Conservation (phyloP, 2,329 filamentous ascomycete species). For the Dendryphion nanum region DNA sequence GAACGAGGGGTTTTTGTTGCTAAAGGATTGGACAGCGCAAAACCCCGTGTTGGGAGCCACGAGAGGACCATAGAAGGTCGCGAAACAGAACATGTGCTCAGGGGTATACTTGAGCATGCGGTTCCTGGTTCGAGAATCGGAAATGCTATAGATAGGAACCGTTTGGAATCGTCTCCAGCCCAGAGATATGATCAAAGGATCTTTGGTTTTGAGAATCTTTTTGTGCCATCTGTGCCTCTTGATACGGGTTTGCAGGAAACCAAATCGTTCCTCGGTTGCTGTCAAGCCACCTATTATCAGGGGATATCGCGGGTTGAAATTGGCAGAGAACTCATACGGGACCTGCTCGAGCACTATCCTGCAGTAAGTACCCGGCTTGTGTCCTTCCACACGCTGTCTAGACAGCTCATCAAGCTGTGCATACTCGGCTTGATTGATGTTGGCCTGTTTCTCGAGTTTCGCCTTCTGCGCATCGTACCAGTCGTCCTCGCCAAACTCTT, state of each 20-base stretch:
- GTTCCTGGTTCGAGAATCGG: slow-evolving; percentile 88
- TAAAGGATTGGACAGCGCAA: slow-evolving; percentile 87
- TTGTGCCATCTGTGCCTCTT: slow-evolving; percentile 99
- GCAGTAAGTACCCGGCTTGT: slow-evolving; percentile 88
- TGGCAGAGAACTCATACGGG: slow-evolving; percentile 81
- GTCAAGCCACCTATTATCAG: slow-evolving; percentile 89
- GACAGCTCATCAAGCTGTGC: slow-evolving; percentile 82
- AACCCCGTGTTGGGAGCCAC: slow-evolving; percentile 96
- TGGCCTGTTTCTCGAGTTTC: slow-evolving; percentile 87
- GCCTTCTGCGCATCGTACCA: slow-evolving; percentile 99
- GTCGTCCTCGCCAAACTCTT: slow-evolving; percentile 92
- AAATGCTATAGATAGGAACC: slow-evolving; percentile 89
- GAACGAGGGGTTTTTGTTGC: slow-evolving; percentile 82
- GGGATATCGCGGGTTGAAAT: slow-evolving; percentile 79
- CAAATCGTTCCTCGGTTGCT: slow-evolving; percentile 91
- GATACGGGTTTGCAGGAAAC: slow-evolving; percentile 92
- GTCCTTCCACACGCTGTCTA: slow-evolving; percentile 81
- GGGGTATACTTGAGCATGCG: slow-evolving; percentile 99
- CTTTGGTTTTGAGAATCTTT: slow-evolving; percentile 97
- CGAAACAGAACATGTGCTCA: slow-evolving; percentile 99
- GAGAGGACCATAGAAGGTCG: slow-evolving; percentile 89
- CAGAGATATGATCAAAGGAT: slow-evolving; percentile 93
- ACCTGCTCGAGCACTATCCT: slow-evolving; percentile 87
- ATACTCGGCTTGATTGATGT: slow-evolving; percentile 95
- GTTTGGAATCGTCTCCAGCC: slow-evolving; percentile 96